Conservation (phyloP, 75 land plant genomes). For the Picea glauca region DNA sequence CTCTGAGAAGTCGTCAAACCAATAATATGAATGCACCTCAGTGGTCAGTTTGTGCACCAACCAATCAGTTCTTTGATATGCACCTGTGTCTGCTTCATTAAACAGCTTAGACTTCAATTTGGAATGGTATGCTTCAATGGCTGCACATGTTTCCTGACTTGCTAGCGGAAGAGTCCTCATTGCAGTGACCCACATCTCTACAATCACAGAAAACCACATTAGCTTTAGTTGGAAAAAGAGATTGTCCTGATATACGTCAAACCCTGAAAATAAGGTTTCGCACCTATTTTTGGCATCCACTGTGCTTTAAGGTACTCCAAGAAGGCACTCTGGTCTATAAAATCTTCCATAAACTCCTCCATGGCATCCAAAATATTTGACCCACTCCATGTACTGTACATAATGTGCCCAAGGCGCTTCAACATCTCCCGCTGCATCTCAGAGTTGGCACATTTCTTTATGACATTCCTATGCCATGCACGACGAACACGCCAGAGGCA, state of each 20-base stretch:
- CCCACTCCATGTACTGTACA: conserved; percentile 33
- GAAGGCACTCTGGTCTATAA: conserved; percentile 52
- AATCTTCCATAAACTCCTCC: conserved; percentile 56
- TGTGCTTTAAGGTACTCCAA: conserved; percentile 63
- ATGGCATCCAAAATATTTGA: conserved; percentile 22
- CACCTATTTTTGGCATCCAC: conserved; percentile 71
- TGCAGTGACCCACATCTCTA: conserved; percentile 54
- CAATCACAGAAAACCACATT: conserved; percentile 3
- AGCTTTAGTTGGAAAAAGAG: not conserved
- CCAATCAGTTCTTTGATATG: conserved; percentile 71
- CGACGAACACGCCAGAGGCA: conserved; percentile 71
- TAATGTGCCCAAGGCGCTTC: conserved; percentile 45
- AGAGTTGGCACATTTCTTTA: conserved; percentile 37
- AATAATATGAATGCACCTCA: conserved; percentile 72
- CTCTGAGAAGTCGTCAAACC: conserved; percentile 64
- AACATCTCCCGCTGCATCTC: conserved; percentile 42
- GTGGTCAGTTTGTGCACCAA: conserved; percentile 66
- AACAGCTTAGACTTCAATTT: conserved; percentile 55
- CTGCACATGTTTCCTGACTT: conserved; percentile 66
- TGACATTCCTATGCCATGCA: conserved; percentile 73
- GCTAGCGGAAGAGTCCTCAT: conserved; percentile 55
- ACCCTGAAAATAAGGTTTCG: not conserved
- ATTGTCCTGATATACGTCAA: not conserved
- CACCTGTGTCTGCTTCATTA: conserved; percentile 36
- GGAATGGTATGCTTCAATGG: conserved; percentile 69